Percentiles rank a stretch among this genome's conserved stretches.
Conservation (phyloP, 1,284 basidiomycete genomes). For the Heterobasidion irregulare region DNA sequence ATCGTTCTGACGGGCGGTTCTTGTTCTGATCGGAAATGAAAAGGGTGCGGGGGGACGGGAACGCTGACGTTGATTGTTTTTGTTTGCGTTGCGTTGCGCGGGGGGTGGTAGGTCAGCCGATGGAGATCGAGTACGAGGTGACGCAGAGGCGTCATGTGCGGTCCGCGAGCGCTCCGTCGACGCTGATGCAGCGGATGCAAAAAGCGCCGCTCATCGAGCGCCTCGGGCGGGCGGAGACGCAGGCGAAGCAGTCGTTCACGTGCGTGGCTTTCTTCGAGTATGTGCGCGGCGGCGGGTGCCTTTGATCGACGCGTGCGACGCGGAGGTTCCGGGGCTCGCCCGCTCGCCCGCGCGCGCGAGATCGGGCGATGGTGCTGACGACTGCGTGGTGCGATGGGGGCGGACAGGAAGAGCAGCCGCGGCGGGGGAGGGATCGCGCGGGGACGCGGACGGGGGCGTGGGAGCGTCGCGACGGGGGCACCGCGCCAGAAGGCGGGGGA, state of each 20-base stretch:
- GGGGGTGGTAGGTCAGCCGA: slow-evolving; percentile 60
- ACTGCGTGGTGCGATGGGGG: no score
- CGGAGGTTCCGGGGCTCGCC: background rate
- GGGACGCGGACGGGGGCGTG: slow-evolving; percentile 11
- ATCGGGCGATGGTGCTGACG: background rate
- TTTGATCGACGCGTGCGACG: no score
- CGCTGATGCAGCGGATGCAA: slow-evolving; percentile 57
- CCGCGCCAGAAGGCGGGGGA: slow-evolving; percentile 37
- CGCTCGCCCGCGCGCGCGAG: background rate
- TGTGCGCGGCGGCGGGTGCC: no score
- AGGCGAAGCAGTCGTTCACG: slow-evolving; percentile 16
- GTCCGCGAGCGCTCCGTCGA: slow-evolving; percentile 37
- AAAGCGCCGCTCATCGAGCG: slow-evolving; percentile 55
- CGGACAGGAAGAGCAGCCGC: background rate
- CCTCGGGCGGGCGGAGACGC: slow-evolving; percentile 37
- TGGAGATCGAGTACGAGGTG: slow-evolving; percentile 66
- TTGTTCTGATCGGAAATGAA: no score
- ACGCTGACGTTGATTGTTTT: no score
- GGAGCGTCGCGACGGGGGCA: slow-evolving; percentile 14
- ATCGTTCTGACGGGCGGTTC: no score
- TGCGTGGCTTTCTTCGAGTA: no score
- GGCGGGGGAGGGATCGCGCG: background rate
- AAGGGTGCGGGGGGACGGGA: no score
- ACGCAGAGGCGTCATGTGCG: slow-evolving; percentile 26
- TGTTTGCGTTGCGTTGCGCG: no score